A percentile compares a stretch with the other conserved stretches of the same genome.
These are phyloP conservation scores for Fusarium lyarnte DNA, from an alignment of 2,329 filamentous ascomycete genomes.

Conservation along the genomic window DNA sequence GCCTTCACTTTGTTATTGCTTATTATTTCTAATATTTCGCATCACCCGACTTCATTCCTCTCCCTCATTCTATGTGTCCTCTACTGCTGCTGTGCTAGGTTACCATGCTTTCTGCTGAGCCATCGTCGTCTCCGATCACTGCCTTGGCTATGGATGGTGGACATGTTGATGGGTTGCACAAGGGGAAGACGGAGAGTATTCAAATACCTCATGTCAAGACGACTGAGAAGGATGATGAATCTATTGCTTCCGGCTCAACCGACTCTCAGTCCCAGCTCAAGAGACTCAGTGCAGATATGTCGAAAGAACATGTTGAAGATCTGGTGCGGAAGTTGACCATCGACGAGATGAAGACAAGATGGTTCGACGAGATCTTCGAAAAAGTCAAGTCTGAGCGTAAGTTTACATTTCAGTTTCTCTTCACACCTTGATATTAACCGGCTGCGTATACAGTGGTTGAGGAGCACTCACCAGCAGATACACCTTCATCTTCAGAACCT, in stretches of 20 bases:
- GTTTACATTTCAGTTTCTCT: neutral
- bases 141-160: constrained; percentile 13
- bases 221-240: constrained; percentile 14
- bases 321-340: constrained; percentile 37
- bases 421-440: neutral
- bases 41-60: neutral
- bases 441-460: constrained; percentile 28
- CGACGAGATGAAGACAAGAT: constrained; percentile 41
- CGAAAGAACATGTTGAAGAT: constrained; percentile 41
- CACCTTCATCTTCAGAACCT: constrained; percentile 35
- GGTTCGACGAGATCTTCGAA: constrained; percentile 42
- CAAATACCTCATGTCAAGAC: constrained; percentile 34
- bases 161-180: constrained; percentile 9
- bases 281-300: constrained; percentile 38
- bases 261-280: constrained; percentile 29
- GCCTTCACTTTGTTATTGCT: neutral
- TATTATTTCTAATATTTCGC: neutral
- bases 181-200: constrained; percentile 2
- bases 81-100: constrained; percentile 12
- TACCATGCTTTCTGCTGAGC: constrained; percentile 27
- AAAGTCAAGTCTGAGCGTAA: constrained; percentile 43
- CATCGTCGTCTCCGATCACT: constrained; percentile 21
- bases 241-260: constrained; percentile 31
- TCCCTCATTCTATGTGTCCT: constrained; percentile 4
- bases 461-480: constrained; percentile 27